Evolutionary conservation across 2,329 filamentous ascomycete genomes (phyloP).

Genomic region (Leptodontidium sp.): DNA sequence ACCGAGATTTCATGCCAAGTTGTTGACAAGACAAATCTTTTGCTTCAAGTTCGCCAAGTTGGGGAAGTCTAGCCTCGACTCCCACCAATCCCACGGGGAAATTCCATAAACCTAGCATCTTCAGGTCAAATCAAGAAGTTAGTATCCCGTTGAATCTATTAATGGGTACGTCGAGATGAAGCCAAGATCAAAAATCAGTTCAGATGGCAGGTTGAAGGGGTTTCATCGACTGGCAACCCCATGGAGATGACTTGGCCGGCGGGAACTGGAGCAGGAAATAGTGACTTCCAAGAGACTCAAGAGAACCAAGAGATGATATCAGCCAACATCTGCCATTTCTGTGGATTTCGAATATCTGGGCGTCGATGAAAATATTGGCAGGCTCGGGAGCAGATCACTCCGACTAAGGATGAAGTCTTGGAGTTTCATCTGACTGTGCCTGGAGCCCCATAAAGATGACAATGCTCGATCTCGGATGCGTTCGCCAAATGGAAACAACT

Average conservation of each 20-base stretch:
- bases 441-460: neutral
- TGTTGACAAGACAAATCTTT: constrained; percentile 9
- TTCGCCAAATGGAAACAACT: neutral
- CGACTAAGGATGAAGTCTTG: neutral
- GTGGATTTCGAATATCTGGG: neutral
- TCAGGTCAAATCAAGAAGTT: neutral
- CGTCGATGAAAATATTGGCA: constrained; percentile 15
- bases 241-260: constrained; percentile 16
- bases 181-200: neutral
- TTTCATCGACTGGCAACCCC: constrained; percentile 2
- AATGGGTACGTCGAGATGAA: neutral
- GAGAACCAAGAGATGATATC: neutral
- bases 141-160: neutral
- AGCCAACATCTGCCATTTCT: neutral
- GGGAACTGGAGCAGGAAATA: constrained; percentile 11
- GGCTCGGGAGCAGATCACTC: neutral
- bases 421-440: constrained; percentile 8
- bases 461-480: neutral
- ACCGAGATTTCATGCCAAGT: constrained; percentile 10
- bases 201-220: constrained; percentile 14
- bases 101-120: neutral
- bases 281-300: constrained; percentile 11
- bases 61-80: constrained; percentile 12
- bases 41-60: constrained; percentile 6
- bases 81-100: neutral